Percentiles rank a stretch among this genome's conserved stretches.
Evolutionary conservation across 2,329 filamentous ascomycete genomes (phyloP).

Genomic region (Alternaria postmessia): DNA sequence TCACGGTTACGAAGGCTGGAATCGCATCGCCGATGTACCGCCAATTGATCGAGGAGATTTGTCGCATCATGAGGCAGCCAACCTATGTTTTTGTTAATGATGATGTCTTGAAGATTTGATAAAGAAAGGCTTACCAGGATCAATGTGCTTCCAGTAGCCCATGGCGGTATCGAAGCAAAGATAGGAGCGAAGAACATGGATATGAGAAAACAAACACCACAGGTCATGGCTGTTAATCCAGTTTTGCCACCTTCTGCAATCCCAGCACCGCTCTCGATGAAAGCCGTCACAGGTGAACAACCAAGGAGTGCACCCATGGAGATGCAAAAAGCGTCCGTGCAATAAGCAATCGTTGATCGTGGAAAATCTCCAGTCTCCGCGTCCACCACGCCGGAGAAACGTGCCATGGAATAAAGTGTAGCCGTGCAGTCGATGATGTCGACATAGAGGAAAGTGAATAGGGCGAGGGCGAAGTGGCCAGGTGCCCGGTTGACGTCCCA

Average conservation of each 20-base stretch:
- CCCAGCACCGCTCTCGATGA: constrained; percentile 85
- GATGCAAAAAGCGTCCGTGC: constrained; percentile 83
- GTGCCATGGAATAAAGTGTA: constrained; percentile 88
- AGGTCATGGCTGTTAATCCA: constrained; percentile 78
- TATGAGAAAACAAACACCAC: constrained; percentile 85
- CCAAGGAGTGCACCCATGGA: constrained; percentile 82
- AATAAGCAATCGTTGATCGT: constrained; percentile 82
- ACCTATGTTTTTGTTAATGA: constrained; percentile 38
- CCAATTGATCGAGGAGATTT: constrained; percentile 87
- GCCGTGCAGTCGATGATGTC: constrained; percentile 90
- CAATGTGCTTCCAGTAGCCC: constrained; percentile 86
- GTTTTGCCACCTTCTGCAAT: constrained; percentile 88
- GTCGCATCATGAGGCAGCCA: constrained; percentile 79
- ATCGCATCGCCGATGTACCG: constrained; percentile 82
- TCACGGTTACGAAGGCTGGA: constrained; percentile 83
- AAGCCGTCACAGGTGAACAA: constrained; percentile 82
- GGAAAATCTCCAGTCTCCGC: constrained; percentile 85
- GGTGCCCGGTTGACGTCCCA: constrained; percentile 74
- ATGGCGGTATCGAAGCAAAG: constrained; percentile 87
- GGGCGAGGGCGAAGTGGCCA: constrained; percentile 79
- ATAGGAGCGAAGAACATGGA: constrained; percentile 90
- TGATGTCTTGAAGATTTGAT: not conserved
- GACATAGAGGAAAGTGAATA: constrained; percentile 91
- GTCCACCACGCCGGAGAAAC: constrained; percentile 81
- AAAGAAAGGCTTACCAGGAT: constrained; percentile 67